phyloP scores from a whole-genome alignment of 768 basidiomycete species.

The Suillus sp. region DNA sequence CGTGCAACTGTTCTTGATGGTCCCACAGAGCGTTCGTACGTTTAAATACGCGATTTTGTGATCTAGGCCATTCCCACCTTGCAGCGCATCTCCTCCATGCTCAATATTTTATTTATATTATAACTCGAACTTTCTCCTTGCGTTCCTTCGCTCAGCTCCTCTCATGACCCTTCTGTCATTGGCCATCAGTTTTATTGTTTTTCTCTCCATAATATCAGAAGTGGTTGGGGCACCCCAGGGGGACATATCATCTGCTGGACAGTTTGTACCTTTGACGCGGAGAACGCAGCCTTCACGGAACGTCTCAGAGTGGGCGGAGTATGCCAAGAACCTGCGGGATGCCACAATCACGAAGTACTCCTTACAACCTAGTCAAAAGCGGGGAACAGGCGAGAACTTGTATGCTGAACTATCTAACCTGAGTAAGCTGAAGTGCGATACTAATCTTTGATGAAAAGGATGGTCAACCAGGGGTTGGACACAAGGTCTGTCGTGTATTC shows the following conservation, averaged over 20 bases:
- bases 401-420: constrained; percentile 21
- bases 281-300: constrained; percentile 19
- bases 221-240: constrained; percentile 19
- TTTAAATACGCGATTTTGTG: constrained; percentile 15
- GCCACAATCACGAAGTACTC: constrained; percentile 52
- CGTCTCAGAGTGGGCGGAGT: constrained; percentile 25
- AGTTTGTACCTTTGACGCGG: constrained; percentile 25
- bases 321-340: constrained; percentile 50
- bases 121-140: constrained; percentile 13
- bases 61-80: constrained; percentile 15
- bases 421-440: constrained; percentile 10
- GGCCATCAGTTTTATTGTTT: constrained; percentile 16
- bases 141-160: constrained; percentile 12
- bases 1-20: neutral
- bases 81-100: constrained; percentile 12
- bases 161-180: constrained; percentile 15
- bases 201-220: constrained; percentile 16
- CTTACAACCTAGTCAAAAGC: constrained; percentile 31
- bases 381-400: constrained; percentile 53
- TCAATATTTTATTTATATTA: constrained; percentile 9
- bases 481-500: constrained; percentile 46
- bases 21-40: constrained; percentile 13
- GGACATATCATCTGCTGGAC: constrained; percentile 19
- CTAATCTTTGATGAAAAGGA: constrained; percentile 35
- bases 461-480: constrained; percentile 66